phyloP scores from a whole-genome alignment of 371 early-diverging fungal species.

The Basidiobolus meristosporus region DNA sequence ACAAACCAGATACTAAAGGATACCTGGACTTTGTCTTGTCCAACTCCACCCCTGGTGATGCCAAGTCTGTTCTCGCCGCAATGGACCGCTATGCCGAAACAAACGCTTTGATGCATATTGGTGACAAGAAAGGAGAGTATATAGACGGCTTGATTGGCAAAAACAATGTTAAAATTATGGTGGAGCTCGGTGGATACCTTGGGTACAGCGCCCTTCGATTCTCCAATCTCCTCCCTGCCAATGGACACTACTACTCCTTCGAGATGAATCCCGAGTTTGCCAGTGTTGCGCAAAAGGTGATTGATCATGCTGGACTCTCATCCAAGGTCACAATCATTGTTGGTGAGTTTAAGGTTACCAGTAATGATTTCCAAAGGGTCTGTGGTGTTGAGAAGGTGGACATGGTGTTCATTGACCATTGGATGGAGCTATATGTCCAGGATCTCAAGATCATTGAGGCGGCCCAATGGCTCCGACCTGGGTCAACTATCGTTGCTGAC shows the following conservation, averaged over 20 bases:
- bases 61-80: no score
- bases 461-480: not conserved
- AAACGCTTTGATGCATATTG: not conserved
- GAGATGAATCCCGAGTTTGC: not conserved
- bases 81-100: no score
- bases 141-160: not conserved
- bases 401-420: not conserved
- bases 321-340: not conserved
- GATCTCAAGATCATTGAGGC: not conserved
- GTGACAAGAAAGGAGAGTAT: not conserved
- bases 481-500: not conserved
- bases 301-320: not conserved
- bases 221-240: not conserved
- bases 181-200: not conserved
- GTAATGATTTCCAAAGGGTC: not conserved
- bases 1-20: no score
- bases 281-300: not conserved
- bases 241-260: not conserved
- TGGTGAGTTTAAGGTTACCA: not conserved
- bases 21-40: no score
- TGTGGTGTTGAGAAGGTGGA: not conserved
- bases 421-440: not conserved
- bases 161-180: not conserved
- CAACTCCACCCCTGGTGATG: no score
- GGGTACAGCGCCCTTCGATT: not conserved